Conservation (phyloP, 1,284 basidiomycete species). For the Xanthoconium separans region DNA sequence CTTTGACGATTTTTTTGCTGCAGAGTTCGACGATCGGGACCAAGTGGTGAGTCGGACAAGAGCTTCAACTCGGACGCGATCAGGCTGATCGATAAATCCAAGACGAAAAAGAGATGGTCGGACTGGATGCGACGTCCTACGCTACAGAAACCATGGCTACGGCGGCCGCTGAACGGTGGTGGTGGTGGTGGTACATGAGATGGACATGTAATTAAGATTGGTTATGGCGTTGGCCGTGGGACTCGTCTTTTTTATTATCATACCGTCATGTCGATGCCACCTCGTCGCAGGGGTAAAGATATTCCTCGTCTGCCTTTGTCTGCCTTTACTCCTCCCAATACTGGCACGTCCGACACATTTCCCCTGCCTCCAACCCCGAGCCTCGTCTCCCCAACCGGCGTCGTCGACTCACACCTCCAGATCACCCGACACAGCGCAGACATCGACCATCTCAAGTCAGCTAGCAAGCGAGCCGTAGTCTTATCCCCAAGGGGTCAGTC, state of each 20-base stretch:
- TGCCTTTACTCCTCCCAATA: constrained; percentile 67
- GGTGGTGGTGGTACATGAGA: background rate
- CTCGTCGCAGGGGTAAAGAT: constrained; percentile 56
- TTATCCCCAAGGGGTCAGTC: constrained; percentile 11
- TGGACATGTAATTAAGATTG: too few species aligned
- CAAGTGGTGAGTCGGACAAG: constrained; percentile 28
- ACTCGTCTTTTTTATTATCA: background rate
- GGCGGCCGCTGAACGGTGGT: constrained; percentile 18
- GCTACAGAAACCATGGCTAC: constrained; percentile 20
- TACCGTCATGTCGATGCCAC: background rate
- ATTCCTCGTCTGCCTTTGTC: constrained; percentile 69
- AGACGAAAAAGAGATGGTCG: constrained; percentile 29
- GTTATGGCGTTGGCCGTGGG: constrained; percentile 16
- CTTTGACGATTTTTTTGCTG: constrained; percentile 52
- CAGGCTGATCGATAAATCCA: constrained; percentile 7
- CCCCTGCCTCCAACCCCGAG: constrained; percentile 68
- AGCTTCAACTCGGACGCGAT: background rate
- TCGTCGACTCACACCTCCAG: constrained; percentile 60
- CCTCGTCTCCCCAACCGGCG: constrained; percentile 56
- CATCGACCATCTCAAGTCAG: constrained; percentile 28
- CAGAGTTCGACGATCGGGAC: constrained; percentile 39
- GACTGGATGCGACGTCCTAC: constrained; percentile 27
- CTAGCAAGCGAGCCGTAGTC: constrained; percentile 43
- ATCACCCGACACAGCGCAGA: constrained; percentile 50
- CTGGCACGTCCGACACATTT: constrained; percentile 63